These are phyloP conservation scores for Berberis thunbergii DNA, from an alignment of 164 flowering plant species.

Conservation along the genomic window DNA sequence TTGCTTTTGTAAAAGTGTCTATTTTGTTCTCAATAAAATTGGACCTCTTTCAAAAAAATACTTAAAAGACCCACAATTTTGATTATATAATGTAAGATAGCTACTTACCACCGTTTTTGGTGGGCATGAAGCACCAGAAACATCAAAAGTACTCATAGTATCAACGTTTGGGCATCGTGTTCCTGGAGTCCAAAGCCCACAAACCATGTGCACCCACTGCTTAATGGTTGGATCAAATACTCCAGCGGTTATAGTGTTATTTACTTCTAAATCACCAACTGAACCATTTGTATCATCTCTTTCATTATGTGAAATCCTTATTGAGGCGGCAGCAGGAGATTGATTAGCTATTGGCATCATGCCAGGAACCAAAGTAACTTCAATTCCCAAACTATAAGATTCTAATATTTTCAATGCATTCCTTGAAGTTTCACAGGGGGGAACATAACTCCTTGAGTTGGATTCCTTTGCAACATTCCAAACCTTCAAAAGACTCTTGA, in stretches of 20 bases:
- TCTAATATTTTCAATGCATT: slow-evolving; percentile 10
- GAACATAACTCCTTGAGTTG: slow-evolving; percentile 6
- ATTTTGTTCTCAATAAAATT: not conserved
- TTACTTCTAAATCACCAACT: slow-evolving; percentile 14
- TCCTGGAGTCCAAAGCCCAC: slow-evolving; percentile 70
- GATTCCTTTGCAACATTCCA: slow-evolving; percentile 27
- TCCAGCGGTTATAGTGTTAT: slow-evolving; percentile 41
- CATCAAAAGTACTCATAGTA: slow-evolving; percentile 68
- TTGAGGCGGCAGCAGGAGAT: slow-evolving; percentile 6
- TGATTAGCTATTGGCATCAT: slow-evolving; percentile 10
- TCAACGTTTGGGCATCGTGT: slow-evolving; percentile 66
- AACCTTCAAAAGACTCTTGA: slow-evolving; percentile 43
- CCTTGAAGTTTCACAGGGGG: slow-evolving; percentile 9
- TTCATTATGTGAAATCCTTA: slow-evolving; percentile 11
- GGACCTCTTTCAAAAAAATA: not conserved
- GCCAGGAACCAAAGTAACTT: slow-evolving; percentile 10
- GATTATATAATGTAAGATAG: not conserved
- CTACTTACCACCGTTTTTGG: slow-evolving; percentile 29
- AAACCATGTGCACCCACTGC: slow-evolving; percentile 75
- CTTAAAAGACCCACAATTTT: not conserved
- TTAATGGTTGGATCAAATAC: slow-evolving; percentile 35
- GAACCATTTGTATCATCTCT: slow-evolving; percentile 6
- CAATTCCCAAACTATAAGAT: slow-evolving; percentile 11
- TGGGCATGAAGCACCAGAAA: slow-evolving; percentile 39
- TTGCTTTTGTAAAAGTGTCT: too few relatives aligned